Conservation (phyloP, 148 eudicot genomes). For the Nyssa sinensis region DNA sequence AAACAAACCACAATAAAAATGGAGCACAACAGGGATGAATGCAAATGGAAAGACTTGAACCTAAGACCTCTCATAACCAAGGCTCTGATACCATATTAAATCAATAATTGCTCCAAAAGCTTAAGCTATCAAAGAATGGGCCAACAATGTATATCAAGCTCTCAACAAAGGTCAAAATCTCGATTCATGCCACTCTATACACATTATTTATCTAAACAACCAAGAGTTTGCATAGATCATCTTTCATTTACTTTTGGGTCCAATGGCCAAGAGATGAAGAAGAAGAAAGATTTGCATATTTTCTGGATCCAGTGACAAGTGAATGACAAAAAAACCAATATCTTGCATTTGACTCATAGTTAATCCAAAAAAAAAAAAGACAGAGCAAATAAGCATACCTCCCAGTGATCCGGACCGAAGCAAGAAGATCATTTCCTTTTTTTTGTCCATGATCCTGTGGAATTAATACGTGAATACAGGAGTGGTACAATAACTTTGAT, state of each 20-base stretch:
- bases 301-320: not conserved
- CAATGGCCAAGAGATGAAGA: not conserved
- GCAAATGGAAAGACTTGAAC: too few species aligned
- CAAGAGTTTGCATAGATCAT: not conserved
- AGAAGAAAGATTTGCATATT: not conserved
- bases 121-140: too few species aligned
- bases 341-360: not conserved
- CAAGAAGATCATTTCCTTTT: slow-evolving; percentile 91
- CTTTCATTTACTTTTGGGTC: not conserved
- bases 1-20: too few species aligned
- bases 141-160: too few species aligned
- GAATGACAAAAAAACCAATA: not conserved
- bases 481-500: not conserved
- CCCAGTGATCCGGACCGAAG: slow-evolving; percentile 78
- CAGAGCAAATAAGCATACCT: slow-evolving; percentile 44
- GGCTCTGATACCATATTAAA: too few species aligned
- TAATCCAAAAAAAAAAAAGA: slow-evolving; percentile 8
- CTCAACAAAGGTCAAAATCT: too few species aligned
- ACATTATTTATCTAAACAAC: not conserved
- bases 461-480: slow-evolving; percentile 6
- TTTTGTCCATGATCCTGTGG: slow-evolving; percentile 72
- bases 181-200: not conserved
- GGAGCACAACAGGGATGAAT: too few species aligned
- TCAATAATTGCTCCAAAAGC: too few species aligned
- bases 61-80: too few species aligned